Evolutionary conservation across 1,284 basidiomycete genomes (phyloP).

Genomic region (Heterobasidion parviporum): DNA sequence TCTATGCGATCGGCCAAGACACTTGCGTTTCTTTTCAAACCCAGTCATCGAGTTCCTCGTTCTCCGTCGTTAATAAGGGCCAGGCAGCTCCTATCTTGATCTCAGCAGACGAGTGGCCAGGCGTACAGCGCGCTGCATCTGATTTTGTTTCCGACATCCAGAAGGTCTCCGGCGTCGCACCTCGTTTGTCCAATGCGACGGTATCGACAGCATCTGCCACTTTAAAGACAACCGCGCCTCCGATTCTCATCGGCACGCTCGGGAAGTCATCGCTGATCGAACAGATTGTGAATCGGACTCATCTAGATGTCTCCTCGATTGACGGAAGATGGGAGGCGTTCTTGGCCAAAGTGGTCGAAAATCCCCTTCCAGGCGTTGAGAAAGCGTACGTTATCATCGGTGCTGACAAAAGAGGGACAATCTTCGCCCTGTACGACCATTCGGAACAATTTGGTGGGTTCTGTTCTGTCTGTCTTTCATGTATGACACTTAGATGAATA

Average conservation of each 20-base stretch:
- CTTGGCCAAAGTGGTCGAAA: slow-evolving; percentile 39
- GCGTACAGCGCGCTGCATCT: slow-evolving; percentile 52
- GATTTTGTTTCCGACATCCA: slow-evolving; percentile 58
- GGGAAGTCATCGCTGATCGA: slow-evolving; percentile 52
- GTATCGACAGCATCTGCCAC: slow-evolving; percentile 11
- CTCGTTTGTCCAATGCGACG: slow-evolving; percentile 39
- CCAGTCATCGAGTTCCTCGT: slow-evolving; percentile 19
- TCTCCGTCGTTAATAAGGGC: slow-evolving; percentile 34
- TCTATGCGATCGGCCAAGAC: slow-evolving; percentile 22
- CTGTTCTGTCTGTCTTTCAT: background rate
- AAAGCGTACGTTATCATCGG: slow-evolving; percentile 62
- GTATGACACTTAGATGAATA: background rate
- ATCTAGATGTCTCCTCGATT: slow-evolving; percentile 46
- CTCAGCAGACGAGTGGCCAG: slow-evolving; percentile 53
- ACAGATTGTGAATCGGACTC: slow-evolving; percentile 42
- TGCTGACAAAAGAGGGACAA: slow-evolving; percentile 58
- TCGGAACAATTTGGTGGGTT: slow-evolving; percentile 61
- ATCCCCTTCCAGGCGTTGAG: slow-evolving; percentile 48
- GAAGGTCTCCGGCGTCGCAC: slow-evolving; percentile 46
- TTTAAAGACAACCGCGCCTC: slow-evolving; percentile 19
- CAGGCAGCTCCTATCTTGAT: slow-evolving; percentile 41
- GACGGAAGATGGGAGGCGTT: slow-evolving; percentile 62
- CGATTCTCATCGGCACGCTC: slow-evolving; percentile 61
- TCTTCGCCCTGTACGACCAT: slow-evolving; percentile 62
- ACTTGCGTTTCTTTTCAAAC: slow-evolving; percentile 24